Evolutionary conservation across 352 stramenopile genomes (phyloP), one percentile per base, ranked within the genome.

Genomic region (Globisporangium nunn): DNA sequence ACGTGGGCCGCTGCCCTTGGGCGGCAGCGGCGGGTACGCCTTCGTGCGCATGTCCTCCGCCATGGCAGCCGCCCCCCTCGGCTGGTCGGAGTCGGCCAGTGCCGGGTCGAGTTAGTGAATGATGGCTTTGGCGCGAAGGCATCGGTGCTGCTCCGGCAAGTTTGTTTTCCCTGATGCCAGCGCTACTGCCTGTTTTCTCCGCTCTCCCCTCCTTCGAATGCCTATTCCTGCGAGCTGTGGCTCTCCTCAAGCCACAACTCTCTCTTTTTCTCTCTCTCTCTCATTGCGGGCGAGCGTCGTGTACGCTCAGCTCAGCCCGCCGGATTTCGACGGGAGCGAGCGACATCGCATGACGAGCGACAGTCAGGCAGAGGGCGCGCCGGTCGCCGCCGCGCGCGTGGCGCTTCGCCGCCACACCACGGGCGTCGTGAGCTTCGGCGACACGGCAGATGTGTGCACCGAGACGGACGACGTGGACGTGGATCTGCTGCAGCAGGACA

Each of bases 381-480:
- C 44, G 44, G 67, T 48, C n/a, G 65, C 75, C 40, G 31, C 66
- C 3, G 33, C 46, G 54, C 78, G 76, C 52, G 70, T 88, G 58
- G 68, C 61, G 50, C 59, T 93, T 59, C 83, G 81, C 33, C 78
- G 83, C 50, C 81, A 90, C 62, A 93, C 83, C 3, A 93, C 83
- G 29, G 83, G 83, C 47, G 83, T 82, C 56, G 77, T 93, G 66
- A 91, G 67, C 58, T 86, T 93, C 47, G 82, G 82, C 61, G 83
- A 93, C 62, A 78, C 77, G 10, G 75, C 66, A 41, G 83, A 93
- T 46, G 68, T 91, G 50, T 81, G 73, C 60, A 89, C 77, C 29
- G 83, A 93, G 65, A 93, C 79, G 29, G 79, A 86, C 64, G 81
- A 88, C 49, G 81, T 91, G 40, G 83, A 91, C 59, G 76, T 89